phyloP scores from a whole-genome alignment of 306 rosid species.

The Cucurbita argyrosperma region DNA sequence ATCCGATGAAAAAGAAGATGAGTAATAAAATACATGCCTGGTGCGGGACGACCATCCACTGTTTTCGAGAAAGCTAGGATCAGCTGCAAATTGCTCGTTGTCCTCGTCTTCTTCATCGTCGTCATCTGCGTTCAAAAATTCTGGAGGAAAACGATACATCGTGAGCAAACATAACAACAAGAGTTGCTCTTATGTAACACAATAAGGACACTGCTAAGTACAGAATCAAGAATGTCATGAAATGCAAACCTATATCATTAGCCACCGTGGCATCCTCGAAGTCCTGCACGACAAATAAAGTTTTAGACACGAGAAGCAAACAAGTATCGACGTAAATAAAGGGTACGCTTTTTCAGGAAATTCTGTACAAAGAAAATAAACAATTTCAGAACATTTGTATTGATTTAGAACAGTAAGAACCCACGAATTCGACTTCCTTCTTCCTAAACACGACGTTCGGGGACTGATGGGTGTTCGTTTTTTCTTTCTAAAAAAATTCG shows the following conservation, averaged over 20 bases:
- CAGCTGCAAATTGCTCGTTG: slow-evolving; percentile 38
- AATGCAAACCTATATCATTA: slow-evolving; percentile 63
- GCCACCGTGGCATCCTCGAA: slow-evolving; percentile 27
- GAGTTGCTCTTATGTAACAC: not conserved
- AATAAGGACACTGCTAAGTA: not conserved
- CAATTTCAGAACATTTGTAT: not conserved
- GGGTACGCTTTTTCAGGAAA: not conserved
- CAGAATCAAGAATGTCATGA: not conserved
- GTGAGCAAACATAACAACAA: not conserved
- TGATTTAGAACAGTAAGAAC: not conserved
- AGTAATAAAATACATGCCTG: slow-evolving; percentile 33
- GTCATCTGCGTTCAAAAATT: slow-evolving; percentile 77
- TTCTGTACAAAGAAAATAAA: not conserved
- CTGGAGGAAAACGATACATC: slow-evolving; percentile 21
- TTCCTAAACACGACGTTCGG: not conserved
- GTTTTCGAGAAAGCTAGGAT: slow-evolving; percentile 51
- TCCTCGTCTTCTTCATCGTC: slow-evolving; percentile 61
- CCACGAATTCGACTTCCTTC: not conserved
- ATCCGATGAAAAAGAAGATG: not conserved
- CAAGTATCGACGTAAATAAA: not conserved
- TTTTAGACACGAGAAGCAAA: slow-evolving; percentile 7
- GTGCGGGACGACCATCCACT: slow-evolving; percentile 99
- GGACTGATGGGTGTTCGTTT: not conserved
- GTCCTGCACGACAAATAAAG: slow-evolving; percentile 49
- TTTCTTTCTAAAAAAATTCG: not conserved